Conservation (phyloP, 2,329 filamentous ascomycete genomes). For the Macrophomina tecta region DNA sequence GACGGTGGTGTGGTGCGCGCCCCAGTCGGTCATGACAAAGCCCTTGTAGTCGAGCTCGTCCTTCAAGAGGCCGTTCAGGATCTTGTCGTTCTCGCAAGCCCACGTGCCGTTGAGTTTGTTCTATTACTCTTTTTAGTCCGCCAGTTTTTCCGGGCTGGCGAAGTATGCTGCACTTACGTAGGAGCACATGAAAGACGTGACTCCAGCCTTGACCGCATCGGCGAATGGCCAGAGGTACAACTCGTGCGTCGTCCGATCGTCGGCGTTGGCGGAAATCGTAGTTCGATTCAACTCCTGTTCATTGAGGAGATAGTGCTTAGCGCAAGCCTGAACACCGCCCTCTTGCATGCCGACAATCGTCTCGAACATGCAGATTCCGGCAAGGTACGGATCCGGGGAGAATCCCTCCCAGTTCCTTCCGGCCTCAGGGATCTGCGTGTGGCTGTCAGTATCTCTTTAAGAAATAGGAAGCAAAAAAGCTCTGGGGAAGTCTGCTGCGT, state of each 20-base stretch:
- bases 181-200: constrained; percentile 65
- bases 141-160: constrained; percentile 46
- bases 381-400: constrained; percentile 51
- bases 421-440: constrained; percentile 30
- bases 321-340: constrained; percentile 50
- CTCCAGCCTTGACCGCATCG: constrained; percentile 64
- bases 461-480: too few relatives aligned
- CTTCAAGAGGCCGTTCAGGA: constrained; percentile 59
- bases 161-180: constrained; percentile 31
- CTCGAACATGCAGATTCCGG: constrained; percentile 47
- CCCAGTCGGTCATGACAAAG: constrained; percentile 50
- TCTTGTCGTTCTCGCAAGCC: constrained; percentile 56
- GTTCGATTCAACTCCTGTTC: constrained; percentile 64
- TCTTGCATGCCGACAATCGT: constrained; percentile 50
- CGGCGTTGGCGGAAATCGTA: constrained; percentile 66
- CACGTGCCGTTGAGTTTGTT: constrained; percentile 57
- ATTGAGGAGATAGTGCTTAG: constrained; percentile 65
- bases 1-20: constrained; percentile 49
- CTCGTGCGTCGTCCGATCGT: constrained; percentile 70
- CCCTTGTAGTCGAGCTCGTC: constrained; percentile 57
- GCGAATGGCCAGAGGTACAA: constrained; percentile 72
- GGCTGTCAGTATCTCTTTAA: too few relatives aligned
- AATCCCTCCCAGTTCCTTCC: constrained; percentile 56
- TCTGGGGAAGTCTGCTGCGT: too few relatives aligned
- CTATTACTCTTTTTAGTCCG: constrained; percentile 38